Evolutionary conservation across 768 basidiomycete species (phyloP).

Genomic region (Auriscalpium orientale): DNA sequence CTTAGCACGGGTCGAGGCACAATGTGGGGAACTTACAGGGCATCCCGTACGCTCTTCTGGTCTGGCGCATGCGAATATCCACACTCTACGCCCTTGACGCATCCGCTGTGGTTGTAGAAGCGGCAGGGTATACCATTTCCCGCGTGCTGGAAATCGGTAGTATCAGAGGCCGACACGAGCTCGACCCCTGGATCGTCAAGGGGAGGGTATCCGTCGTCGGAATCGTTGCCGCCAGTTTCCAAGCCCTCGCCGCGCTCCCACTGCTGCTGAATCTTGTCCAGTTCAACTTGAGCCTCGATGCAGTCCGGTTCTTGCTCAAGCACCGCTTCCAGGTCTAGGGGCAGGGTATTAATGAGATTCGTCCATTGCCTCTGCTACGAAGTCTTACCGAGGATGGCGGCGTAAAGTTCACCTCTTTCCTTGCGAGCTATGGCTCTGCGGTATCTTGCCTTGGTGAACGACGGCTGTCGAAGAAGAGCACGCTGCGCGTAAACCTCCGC

Average conservation of each 20-base stretch:
- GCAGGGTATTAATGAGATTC: not conserved
- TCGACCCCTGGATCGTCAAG: conserved; percentile 27
- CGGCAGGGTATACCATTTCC: conserved; percentile 48
- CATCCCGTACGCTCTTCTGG: conserved; percentile 45
- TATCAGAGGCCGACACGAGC: conserved; percentile 40
- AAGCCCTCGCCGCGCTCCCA: not conserved
- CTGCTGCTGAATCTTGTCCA: conserved; percentile 7
- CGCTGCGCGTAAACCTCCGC: conserved; percentile 16
- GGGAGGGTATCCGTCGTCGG: conserved; percentile 15
- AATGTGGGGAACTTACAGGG: conserved; percentile 32
- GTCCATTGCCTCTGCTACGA: not conserved
- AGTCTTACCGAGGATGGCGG: not conserved
- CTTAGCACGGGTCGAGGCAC: not conserved
- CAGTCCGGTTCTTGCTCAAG: conserved; percentile 22
- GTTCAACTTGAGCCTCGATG: conserved; percentile 13
- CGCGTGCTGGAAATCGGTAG: conserved; percentile 43
- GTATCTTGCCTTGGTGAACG: not conserved
- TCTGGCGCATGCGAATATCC: conserved; percentile 48
- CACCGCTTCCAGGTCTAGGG: conserved; percentile 23
- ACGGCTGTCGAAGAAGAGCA: not conserved
- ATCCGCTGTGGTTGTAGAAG: conserved; percentile 50
- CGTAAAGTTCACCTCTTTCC: not conserved
- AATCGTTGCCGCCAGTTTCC: not conserved
- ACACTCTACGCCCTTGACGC: conserved; percentile 35
- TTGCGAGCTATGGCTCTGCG: not conserved